These are phyloP conservation scores for Pterocarpus macrocarpus DNA, from an alignment of 306 rosid genomes.

Conservation along the genomic window DNA sequence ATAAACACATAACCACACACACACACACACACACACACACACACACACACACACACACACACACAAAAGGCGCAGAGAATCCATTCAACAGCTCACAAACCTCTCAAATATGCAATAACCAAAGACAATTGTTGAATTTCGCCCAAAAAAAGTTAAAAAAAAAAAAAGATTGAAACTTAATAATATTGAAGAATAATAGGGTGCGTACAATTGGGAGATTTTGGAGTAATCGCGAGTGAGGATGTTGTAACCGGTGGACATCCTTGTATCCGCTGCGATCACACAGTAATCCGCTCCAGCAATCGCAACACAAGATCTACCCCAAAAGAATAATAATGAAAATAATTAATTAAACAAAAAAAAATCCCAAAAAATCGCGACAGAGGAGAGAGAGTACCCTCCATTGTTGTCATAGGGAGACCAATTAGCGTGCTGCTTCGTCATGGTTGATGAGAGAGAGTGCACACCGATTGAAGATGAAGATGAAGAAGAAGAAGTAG, in stretches of 20 bases:
- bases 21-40: too few species aligned
- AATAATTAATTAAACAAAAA: background rate
- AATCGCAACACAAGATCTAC: conserved; percentile 89
- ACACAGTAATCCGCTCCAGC: conserved; percentile 98
- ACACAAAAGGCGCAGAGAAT: background rate
- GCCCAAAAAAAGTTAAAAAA: background rate
- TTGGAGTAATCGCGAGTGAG: conserved; percentile 97
- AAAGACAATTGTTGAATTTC: background rate
- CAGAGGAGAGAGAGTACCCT: conserved; percentile 62
- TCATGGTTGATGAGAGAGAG: conserved; percentile 56
- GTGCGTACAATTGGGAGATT: conserved; percentile 70
- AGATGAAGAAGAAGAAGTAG: conserved; percentile 40
- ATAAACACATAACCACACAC: background rate
- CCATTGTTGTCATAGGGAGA: conserved; percentile 98
- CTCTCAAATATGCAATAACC: background rate
- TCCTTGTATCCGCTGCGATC: conserved; percentile 90
- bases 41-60: background rate
- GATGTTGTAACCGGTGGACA: conserved; percentile 94
- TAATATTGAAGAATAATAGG: background rate
- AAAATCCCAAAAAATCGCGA: background rate
- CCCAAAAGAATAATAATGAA: background rate
- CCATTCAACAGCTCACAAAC: conserved; percentile 6
- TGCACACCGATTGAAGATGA: conserved; percentile 22
- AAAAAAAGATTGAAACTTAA: background rate
- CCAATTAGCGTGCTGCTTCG: conserved; percentile 89